Base-by-base conservation (phyloP, 805 yeast species). In the Candida loeiensis region DNA sequence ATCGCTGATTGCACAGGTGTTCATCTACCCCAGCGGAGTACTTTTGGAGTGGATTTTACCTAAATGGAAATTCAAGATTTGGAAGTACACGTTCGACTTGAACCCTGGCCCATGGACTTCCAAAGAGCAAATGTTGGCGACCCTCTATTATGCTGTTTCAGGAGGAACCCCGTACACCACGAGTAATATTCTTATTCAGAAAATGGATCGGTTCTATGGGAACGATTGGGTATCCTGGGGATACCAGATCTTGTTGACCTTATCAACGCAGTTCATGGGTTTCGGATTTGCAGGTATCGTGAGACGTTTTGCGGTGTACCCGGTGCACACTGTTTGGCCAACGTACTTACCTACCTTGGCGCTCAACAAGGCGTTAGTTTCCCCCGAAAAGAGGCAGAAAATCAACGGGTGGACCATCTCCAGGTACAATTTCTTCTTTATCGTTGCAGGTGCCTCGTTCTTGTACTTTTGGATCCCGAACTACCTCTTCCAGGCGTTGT, bases 41-140 rank as follows among this genome's bases (percentile, higher is more conserved):
- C 46, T 69, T 2, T 60, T 47, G 40, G 49, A 48, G 8, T 43
- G 30, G 27, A 59, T 63, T 11, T 42, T 69, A n/a, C 76, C 77
- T 6, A 67, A 70, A 40, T 52, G 54, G 54, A 48, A 41, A 14
- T 39, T 53, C 40, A 45, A 36, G 32, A 45, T 55, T 28, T 51
- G 50, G 79, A 37, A 61, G 51, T 20, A 62, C 68, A 47, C 50
- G 59, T 43, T 64, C 69, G 50, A 47, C 6, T 55, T 80, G 39
- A 78, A 78, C 54, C 82, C 82, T 2, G 83, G 85, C 8, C 82
- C 82, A 9, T 82, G 84, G 82, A 62, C 69, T 20, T 65, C 57
- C 46, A 80, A 80, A 53, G 86, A 80, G 50, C 87, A 81, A 55
- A 77, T 79, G 80, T 67, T 82, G 43, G 66, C 82, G 1, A 76